phyloP scores from a whole-genome alignment of 108 stramenopile species.

The Pseudonitzschia delicatissima region DNA sequence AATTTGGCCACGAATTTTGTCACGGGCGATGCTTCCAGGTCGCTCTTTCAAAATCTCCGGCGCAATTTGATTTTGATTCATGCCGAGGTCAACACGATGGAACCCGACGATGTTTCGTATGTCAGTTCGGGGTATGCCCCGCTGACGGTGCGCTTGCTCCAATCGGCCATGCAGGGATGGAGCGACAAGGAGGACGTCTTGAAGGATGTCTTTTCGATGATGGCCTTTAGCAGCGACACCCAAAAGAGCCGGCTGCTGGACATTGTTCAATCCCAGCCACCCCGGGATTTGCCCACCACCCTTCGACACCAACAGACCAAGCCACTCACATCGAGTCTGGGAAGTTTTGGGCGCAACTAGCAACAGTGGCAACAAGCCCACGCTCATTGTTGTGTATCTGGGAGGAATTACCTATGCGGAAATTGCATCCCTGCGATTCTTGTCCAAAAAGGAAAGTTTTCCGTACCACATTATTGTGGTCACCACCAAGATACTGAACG shows the following conservation, averaged over 20 bases:
- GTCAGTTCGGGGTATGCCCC: slow-evolving; percentile 94
- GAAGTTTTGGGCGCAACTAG: slow-evolving; percentile 37
- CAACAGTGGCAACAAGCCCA: slow-evolving; percentile 50
- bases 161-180: slow-evolving; percentile 84
- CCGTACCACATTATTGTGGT: slow-evolving; percentile 69
- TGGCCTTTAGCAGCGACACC: not conserved
- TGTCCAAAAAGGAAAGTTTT: slow-evolving; percentile 70
- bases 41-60: slow-evolving; percentile 63
- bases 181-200: slow-evolving; percentile 62
- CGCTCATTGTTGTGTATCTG: slow-evolving; percentile 82
- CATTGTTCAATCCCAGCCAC: slow-evolving; percentile 58
- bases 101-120: slow-evolving; percentile 91
- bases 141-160: slow-evolving; percentile 82
- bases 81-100: slow-evolving; percentile 81
- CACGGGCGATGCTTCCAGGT: slow-evolving; percentile 30
- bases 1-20: slow-evolving; percentile 5
- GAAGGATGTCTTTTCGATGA: slow-evolving; percentile 39
- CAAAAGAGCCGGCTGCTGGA: slow-evolving; percentile 48
- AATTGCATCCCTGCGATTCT: slow-evolving; percentile 88
- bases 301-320: slow-evolving; percentile 29
- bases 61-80: slow-evolving; percentile 85
- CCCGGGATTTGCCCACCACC: slow-evolving; percentile 57
- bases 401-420: slow-evolving; percentile 95
- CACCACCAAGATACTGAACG: slow-evolving; percentile 80
- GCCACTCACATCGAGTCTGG: not conserved